A percentile compares a stretch with the other conserved stretches of the same genome.
Evolutionary conservation across 495 filamentous ascomycete genomes (phyloP).

Genomic region (Friedmanniomyces endolithicus): DNA sequence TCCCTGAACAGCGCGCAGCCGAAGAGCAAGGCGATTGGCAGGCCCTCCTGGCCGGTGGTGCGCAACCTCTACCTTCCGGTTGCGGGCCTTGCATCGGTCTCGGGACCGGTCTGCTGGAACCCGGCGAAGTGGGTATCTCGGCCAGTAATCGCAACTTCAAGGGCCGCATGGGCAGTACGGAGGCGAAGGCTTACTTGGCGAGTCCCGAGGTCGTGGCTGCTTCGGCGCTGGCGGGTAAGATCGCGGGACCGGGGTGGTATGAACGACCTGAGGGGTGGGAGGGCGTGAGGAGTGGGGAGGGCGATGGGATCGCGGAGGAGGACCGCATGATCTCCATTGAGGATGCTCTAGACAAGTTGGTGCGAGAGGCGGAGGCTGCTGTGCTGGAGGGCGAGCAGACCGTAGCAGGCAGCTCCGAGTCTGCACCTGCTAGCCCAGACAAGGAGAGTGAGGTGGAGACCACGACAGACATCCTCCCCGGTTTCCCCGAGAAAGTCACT

Average conservation of each 20-base stretch:
- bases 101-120: slow-evolving; percentile 69
- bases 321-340: slow-evolving; percentile 51
- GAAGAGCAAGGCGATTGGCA: slow-evolving; percentile 86
- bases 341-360: slow-evolving; percentile 55
- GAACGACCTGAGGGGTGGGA: slow-evolving; percentile 51
- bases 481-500: slow-evolving; percentile 52
- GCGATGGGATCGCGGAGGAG: slow-evolving; percentile 48
- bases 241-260: slow-evolving; percentile 74
- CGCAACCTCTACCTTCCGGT: slow-evolving; percentile 58
- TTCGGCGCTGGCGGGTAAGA: slow-evolving; percentile 64
- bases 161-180: slow-evolving; percentile 73
- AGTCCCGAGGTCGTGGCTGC: slow-evolving; percentile 89
- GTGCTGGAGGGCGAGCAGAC: slow-evolving; percentile 30
- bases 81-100: slow-evolving; percentile 91
- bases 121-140: slow-evolving; percentile 79
- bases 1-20: slow-evolving; percentile 63
- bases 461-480: slow-evolving; percentile 51
- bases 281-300: slow-evolving; percentile 59
- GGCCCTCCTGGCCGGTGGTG: slow-evolving; percentile 65
- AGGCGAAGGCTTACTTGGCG: slow-evolving; percentile 78
- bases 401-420: neutral
- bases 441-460: neutral
- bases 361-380: slow-evolving; percentile 51
- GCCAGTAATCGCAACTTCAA: slow-evolving; percentile 90
- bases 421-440: neutral